Evolutionary conservation across 2,329 filamentous ascomycete species (phyloP).

Genomic region (Botrytis porri): DNA sequence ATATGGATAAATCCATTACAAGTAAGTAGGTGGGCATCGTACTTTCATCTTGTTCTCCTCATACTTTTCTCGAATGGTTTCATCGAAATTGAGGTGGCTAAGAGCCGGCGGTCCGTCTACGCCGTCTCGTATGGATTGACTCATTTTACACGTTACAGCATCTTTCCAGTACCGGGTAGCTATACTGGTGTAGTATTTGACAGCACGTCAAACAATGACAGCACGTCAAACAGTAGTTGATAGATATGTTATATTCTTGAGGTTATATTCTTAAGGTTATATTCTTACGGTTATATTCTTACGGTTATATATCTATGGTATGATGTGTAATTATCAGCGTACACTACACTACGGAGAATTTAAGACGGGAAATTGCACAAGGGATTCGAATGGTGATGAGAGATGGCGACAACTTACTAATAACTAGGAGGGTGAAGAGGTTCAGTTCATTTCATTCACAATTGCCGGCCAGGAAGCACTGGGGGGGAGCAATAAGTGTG

Average conservation of each 20-base stretch:
- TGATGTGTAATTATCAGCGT: not conserved
- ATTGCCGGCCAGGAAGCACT: not conserved
- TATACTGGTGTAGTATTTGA: not conserved
- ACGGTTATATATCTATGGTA: not conserved
- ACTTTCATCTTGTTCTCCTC: not conserved
- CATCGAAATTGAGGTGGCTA: not conserved
- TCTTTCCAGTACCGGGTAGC: not conserved
- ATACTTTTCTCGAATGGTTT: not conserved
- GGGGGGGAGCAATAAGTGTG: not conserved
- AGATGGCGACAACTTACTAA: not conserved
- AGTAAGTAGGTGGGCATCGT: not conserved
- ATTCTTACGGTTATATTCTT: too few species aligned
- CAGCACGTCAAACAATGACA: not conserved
- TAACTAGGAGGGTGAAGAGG: not conserved
- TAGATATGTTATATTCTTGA: not conserved
- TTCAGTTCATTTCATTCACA: too few species aligned
- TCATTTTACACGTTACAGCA: not conserved
- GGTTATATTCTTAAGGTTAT: too few species aligned
- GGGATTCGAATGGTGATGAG: not conserved
- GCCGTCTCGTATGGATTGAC: not conserved
- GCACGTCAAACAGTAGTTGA: not conserved
- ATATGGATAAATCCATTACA: not conserved
- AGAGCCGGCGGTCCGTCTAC: not conserved
- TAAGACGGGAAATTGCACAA: not conserved
- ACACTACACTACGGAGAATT: not conserved